Evolutionary conservation across 1,284 basidiomycete genomes (phyloP).

Genomic region (Boletus smithii): DNA sequence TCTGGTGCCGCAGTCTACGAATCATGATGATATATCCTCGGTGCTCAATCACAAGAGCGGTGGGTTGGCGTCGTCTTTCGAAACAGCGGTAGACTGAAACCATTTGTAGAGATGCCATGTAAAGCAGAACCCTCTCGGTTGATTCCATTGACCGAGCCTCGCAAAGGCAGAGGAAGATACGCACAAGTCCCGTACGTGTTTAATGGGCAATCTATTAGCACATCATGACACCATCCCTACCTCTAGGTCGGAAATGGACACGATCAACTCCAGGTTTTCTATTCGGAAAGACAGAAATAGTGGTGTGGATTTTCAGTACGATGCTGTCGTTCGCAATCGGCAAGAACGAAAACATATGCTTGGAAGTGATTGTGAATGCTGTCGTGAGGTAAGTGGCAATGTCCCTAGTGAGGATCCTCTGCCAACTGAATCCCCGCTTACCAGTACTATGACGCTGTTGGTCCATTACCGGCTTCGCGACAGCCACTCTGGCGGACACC

Average conservation of each 20-base stretch:
- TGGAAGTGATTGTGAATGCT: constrained; percentile 82
- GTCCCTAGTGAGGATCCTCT: background rate
- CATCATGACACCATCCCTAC: background rate
- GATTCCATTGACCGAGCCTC: constrained; percentile 20
- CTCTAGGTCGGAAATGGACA: constrained; percentile 33
- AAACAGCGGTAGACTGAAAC: background rate
- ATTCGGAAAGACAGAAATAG: constrained; percentile 67
- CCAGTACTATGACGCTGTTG: constrained; percentile 79
- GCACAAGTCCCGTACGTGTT: constrained; percentile 26
- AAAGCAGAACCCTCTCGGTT: constrained; percentile 33
- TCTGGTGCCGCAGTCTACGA: background rate
- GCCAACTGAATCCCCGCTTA: background rate
- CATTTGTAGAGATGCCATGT: constrained; percentile 9
- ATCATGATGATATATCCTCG: constrained; percentile 1
- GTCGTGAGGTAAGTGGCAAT: constrained; percentile 62
- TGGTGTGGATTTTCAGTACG: constrained; percentile 65
- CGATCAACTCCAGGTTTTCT: constrained; percentile 63
- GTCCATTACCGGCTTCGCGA: constrained; percentile 65
- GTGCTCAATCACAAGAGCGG: constrained; percentile 1
- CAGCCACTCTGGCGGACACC: constrained; percentile 72
- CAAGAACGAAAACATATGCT: constrained; percentile 65
- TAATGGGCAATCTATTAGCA: background rate
- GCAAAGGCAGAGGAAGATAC: constrained; percentile 33
- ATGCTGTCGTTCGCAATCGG: constrained; percentile 73
- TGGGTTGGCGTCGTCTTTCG: constrained; percentile 8